Evolutionary conservation across 768 basidiomycete genomes (phyloP).

Genomic region (Pulveroboletus sp.): DNA sequence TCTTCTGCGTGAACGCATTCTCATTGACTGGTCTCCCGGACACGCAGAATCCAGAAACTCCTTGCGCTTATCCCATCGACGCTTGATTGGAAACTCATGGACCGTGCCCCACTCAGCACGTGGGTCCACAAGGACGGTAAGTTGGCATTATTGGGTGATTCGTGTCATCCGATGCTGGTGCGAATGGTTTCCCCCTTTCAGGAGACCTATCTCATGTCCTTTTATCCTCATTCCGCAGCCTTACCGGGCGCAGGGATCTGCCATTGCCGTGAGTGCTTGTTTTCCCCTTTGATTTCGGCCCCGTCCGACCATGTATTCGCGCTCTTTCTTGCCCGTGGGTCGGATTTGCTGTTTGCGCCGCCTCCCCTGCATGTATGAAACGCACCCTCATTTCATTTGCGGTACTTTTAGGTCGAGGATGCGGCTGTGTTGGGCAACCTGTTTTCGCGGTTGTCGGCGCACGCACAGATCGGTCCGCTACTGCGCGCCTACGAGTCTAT

Average conservation of each 20-base stretch:
- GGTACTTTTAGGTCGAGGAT: constrained; percentile 35
- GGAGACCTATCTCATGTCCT: neutral
- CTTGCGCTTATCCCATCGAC: constrained; percentile 43
- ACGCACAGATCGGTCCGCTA: constrained; percentile 41
- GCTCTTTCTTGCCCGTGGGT: too few relatives aligned
- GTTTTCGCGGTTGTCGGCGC: constrained; percentile 43
- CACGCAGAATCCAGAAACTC: constrained; percentile 42
- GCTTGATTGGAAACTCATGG: constrained; percentile 46
- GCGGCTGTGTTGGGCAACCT: constrained; percentile 44
- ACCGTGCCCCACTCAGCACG: constrained; percentile 42
- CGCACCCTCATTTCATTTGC: neutral
- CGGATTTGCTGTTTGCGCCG: neutral
- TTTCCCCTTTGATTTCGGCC: neutral
- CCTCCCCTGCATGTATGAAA: neutral
- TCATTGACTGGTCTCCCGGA: neutral
- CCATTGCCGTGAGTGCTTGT: constrained; percentile 42
- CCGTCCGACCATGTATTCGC: too few relatives aligned
- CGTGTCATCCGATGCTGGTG: constrained; percentile 54
- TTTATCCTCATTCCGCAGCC: constrained; percentile 29
- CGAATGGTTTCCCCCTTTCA: neutral
- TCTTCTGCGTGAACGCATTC: neutral
- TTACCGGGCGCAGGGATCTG: constrained; percentile 52
- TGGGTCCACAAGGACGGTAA: constrained; percentile 46
- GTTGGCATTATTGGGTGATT: constrained; percentile 49
- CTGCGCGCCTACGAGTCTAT: constrained; percentile 51